These are phyloP conservation scores for Naumovozyma castellii DNA, from an alignment of 805 yeast genomes.

Conservation along the genomic window DNA sequence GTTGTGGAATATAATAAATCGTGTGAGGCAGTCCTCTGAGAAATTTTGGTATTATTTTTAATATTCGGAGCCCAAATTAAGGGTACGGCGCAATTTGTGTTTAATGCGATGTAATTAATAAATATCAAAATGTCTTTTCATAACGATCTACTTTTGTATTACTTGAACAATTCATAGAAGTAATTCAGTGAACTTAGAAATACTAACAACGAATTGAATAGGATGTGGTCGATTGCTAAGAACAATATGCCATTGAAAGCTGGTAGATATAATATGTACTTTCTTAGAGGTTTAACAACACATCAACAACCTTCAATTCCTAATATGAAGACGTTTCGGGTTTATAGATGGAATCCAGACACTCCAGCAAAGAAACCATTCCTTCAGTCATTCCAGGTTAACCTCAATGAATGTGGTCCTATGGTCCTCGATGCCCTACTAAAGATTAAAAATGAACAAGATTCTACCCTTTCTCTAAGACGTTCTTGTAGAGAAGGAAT, in stretches of 20 bases:
- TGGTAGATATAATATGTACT: background rate
- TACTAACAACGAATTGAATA: too few relatives aligned
- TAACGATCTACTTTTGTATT: too few relatives aligned
- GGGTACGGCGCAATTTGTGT: background rate
- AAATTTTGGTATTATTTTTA: background rate
- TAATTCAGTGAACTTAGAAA: too few relatives aligned
- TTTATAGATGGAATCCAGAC: conserved; percentile 98
- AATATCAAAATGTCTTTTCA: too few relatives aligned
- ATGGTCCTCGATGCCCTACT: conserved; percentile 93
- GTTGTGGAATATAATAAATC: conserved; percentile 70
- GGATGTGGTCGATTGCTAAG: too few relatives aligned
- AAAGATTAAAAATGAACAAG: conserved; percentile 94
- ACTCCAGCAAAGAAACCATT: conserved; percentile 86
- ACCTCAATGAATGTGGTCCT: conserved; percentile 90
- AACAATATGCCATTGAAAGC: too few relatives aligned
- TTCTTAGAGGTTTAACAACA: background rate
- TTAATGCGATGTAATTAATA: too few relatives aligned
- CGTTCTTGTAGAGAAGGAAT: conserved; percentile 99
- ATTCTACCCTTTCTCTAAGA: conserved; percentile 89
- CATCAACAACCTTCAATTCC: background rate
- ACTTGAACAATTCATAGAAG: too few relatives aligned
- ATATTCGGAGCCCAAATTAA: background rate
- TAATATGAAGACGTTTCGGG: conserved; percentile 65
- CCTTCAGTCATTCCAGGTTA: conserved; percentile 74
- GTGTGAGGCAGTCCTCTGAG: conserved; percentile 41